Percentiles rank a stretch among this genome's conserved stretches.
Evolutionary conservation across 2,329 filamentous ascomycete species (phyloP).

Genomic region (Botrytis cinerea): DNA sequence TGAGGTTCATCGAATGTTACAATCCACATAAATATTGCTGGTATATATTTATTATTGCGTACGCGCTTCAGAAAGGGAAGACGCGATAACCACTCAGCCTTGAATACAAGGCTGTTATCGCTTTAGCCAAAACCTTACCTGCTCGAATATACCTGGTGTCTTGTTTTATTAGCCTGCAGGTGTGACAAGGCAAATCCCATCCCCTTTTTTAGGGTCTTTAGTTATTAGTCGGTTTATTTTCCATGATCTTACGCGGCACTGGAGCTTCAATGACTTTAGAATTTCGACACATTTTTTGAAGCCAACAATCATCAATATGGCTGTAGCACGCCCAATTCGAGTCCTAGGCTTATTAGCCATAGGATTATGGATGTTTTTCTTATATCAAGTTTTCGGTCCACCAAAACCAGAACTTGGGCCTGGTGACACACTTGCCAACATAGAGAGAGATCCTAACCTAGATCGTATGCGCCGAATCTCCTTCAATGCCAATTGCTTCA

Average conservation of each 20-base stretch:
- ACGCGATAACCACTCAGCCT: not conserved
- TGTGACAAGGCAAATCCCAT: conserved; percentile 5
- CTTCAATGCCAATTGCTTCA: not conserved
- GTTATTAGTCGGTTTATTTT: conserved; percentile 18
- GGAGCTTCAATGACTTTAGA: conserved; percentile 22
- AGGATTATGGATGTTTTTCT: conserved; percentile 74
- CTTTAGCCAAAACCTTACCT: not conserved
- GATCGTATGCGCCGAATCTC: conserved; percentile 66
- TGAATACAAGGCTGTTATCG: conserved; percentile 6
- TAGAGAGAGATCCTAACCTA: conserved; percentile 79
- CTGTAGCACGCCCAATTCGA: conserved; percentile 81
- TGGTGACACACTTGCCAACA: conserved; percentile 55
- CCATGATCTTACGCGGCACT: conserved; percentile 25
- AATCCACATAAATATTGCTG: not conserved
- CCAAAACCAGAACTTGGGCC: conserved; percentile 47
- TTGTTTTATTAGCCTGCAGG: not conserved
- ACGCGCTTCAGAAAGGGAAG: not conserved
- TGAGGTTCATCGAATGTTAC: not conserved
- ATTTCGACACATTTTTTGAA: conserved; percentile 24
- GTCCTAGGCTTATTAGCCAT: conserved; percentile 72
- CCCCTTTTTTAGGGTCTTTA: conserved; percentile 16
- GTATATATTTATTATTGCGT: not conserved
- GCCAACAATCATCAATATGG: conserved; percentile 59
- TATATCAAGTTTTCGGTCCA: conserved; percentile 72
- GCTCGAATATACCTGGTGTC: not conserved